These are phyloP conservation scores for Pestalotiopsis sp. DNA, from an alignment of 2,329 filamentous ascomycete species.

Conservation along the genomic window DNA sequence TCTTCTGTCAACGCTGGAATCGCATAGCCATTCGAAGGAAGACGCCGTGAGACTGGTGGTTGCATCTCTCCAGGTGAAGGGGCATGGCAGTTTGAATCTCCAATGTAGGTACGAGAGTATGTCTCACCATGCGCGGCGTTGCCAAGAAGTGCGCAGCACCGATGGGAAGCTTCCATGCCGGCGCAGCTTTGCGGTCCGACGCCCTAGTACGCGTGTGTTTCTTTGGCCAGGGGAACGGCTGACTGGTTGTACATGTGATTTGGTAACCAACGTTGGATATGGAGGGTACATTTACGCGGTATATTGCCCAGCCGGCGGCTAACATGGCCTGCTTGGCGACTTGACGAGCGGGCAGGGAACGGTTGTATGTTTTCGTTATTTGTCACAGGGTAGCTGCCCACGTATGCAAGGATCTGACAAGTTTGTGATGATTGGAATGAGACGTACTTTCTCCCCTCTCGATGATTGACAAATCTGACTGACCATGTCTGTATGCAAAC, in stretches of 20 bases:
- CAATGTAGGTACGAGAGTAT: neutral
- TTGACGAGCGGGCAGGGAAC: neutral
- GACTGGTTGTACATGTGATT: neutral
- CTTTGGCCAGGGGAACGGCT: neutral
- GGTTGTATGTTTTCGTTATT: neutral
- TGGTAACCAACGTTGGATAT: neutral
- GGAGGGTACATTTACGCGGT: neutral
- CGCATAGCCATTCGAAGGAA: neutral
- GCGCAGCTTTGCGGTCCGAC: neutral
- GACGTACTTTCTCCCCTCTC: neutral
- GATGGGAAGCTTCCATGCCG: neutral
- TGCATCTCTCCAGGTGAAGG: too few species aligned
- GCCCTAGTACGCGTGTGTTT: neutral
- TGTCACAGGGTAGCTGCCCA: neutral
- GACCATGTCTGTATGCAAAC: neutral
- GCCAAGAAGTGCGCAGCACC: neutral
- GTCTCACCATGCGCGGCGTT: neutral
- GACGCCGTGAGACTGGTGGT: neutral
- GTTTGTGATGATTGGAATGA: neutral
- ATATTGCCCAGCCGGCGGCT: conserved; percentile 6
- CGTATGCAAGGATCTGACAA: neutral
- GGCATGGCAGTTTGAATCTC: neutral
- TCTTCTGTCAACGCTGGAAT: neutral
- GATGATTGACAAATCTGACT: neutral
- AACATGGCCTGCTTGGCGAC: neutral